Base-by-base conservation (phyloP, 148 eudicot species). In the Spergularia marina region DNA sequence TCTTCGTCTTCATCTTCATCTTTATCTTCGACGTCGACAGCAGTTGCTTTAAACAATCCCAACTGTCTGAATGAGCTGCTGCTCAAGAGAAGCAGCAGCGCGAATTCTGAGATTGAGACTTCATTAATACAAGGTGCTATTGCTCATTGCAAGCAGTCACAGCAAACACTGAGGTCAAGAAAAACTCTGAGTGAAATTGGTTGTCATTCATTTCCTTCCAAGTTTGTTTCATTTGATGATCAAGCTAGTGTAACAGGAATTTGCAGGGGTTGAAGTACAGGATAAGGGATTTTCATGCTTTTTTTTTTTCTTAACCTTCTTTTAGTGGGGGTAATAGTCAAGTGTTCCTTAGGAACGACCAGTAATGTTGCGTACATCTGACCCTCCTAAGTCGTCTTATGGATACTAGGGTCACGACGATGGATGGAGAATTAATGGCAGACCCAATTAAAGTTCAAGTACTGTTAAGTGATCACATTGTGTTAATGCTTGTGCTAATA, bases 121-220 rank as follows among this genome's bases (percentile, higher is more conserved):
- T 84, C 92, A n/a, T 62, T 81, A 23, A 87, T 93, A 51, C 94
- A 91, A 74, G 87, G 97, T 14, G 98, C 98, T 0, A 93, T 93
- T 88, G 94, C 94, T 53, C 91, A 93, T 60, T 93, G 98, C 79
- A 93, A 91, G 71, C 82, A 79, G 72, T 93, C 98, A 14, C 78
- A 80, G 57, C 72, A 70, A 51, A 78, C 40, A 6, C 20, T 76
- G 7, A 78, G 81, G 56, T 76, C 89, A 49, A 79, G 86, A 65
- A 86, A 86, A 76, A 84, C 83, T 4, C 53, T 75, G 18, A 87
- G 87, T 78, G 85, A 88, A 73, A 39, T 82, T 40, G 87, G 87
- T 56, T 53, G 83, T 53, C 83, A 77, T 74, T 80, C 90, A 20
- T 82, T 87, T 71, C 75, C 90, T 34, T 82, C 92, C 5, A 85